Conservation (phyloP, 2,329 filamentous ascomycete species). For the Massarina eburnea region DNA sequence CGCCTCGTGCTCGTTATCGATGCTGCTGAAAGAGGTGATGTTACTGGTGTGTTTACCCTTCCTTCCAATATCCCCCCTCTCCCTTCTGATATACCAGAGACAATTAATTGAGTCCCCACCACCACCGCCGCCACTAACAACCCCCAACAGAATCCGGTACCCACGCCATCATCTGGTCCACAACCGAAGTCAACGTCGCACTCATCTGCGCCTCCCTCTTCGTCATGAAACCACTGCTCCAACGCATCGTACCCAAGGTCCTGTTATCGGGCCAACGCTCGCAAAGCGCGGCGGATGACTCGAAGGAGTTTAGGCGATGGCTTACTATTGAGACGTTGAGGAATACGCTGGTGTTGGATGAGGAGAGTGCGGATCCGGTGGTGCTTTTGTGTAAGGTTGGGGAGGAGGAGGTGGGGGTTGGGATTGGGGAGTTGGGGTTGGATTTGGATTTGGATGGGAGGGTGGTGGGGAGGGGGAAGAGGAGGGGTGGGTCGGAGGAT, state of each 20-base stretch:
- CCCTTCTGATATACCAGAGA: neutral
- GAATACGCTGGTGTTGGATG: neutral
- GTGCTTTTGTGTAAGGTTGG: neutral
- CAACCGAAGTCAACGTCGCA: constrained; percentile 47
- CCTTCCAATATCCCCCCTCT: neutral
- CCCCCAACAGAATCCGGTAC: constrained; percentile 35
- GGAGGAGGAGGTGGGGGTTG: neutral
- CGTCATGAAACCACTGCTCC: constrained; percentile 46
- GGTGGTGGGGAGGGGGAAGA: neutral
- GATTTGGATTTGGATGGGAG: no score
- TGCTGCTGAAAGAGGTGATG: constrained; percentile 16
- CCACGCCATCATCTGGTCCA: constrained; percentile 45
- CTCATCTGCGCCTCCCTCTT: constrained; percentile 49
- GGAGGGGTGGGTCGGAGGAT: no score
- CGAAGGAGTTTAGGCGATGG: neutral
- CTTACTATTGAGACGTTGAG: neutral
- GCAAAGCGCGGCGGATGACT: constrained; percentile 5
- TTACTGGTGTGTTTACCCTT: constrained; percentile 23
- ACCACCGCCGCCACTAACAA: neutral
- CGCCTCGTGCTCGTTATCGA: constrained; percentile 28
- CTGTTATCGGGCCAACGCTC: neutral
- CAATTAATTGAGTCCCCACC: no score
- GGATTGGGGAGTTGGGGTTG: no score
- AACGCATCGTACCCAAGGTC: constrained; percentile 37
- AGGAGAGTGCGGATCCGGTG: neutral